A percentile compares a stretch with the other conserved stretches of the same genome.
Conservation (phyloP, 176 grass and related monocot species). For the Oryza meridionalis region DNA sequence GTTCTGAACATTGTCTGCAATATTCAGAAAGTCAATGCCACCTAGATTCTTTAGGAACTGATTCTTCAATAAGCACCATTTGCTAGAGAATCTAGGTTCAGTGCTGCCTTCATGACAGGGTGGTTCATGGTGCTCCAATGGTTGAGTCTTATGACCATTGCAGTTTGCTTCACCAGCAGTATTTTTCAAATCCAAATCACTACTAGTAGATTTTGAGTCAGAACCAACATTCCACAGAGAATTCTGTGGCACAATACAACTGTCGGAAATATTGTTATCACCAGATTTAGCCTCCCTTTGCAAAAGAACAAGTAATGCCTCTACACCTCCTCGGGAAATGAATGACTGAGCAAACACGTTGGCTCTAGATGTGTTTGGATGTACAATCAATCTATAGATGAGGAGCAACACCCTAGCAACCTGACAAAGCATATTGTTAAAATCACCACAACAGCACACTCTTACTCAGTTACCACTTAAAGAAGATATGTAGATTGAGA, state of each 20-base stretch:
- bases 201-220: slow-evolving; percentile 34
- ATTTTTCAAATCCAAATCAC: slow-evolving; percentile 33
- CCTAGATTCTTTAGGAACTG: slow-evolving; percentile 74
- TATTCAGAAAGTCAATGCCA: slow-evolving; percentile 62
- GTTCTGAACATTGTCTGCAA: slow-evolving; percentile 68
- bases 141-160: slow-evolving; percentile 32
- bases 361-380: slow-evolving; percentile 69
- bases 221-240: slow-evolving; percentile 22
- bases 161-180: slow-evolving; percentile 35
- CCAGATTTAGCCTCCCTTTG: slow-evolving; percentile 75
- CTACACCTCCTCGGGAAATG: slow-evolving; percentile 68
- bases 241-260: slow-evolving; percentile 42
- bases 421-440: slow-evolving; percentile 50
- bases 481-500: slow-evolving; percentile 22
- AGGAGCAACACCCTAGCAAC: slow-evolving; percentile 84
- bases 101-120: slow-evolving; percentile 34
- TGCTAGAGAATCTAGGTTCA: slow-evolving; percentile 48
- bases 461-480: slow-evolving; percentile 32
- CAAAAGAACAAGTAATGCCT: slow-evolving; percentile 84
- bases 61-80: slow-evolving; percentile 62
- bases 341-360: slow-evolving; percentile 71
- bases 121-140: slow-evolving; percentile 38
- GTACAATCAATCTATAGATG: slow-evolving; percentile 77
- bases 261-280: slow-evolving; percentile 49
- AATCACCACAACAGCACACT: slow-evolving; percentile 14